phyloP scores from a whole-genome alignment of 331 rosid species.

The Rhamnella rubrinervis region DNA sequence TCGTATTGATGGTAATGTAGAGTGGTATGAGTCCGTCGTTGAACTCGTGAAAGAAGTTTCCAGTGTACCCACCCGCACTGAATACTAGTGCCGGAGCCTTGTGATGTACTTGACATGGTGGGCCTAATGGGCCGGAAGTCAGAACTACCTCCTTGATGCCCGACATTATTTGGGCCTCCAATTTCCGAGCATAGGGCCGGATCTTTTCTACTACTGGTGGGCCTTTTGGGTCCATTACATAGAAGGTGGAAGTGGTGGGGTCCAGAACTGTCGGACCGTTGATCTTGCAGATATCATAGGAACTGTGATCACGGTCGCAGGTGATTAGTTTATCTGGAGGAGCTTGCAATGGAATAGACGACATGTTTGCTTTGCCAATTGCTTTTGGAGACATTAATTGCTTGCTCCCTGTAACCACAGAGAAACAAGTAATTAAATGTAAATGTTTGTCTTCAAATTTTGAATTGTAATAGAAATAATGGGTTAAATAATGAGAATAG shows the following conservation, averaged over 20 bases:
- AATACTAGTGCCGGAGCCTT: slow-evolving; percentile 48
- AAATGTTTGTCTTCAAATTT: too few relatives aligned
- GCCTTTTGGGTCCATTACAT: slow-evolving; percentile 11
- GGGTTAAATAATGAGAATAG: too few relatives aligned
- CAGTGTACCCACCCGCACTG: slow-evolving; percentile 61
- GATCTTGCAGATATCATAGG: slow-evolving; percentile 43
- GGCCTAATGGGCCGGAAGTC: slow-evolving; percentile 31
- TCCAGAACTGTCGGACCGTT: slow-evolving; percentile 35
- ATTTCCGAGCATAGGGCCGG: slow-evolving; percentile 50
- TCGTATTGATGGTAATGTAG: slow-evolving; percentile 39
- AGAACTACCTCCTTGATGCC: slow-evolving; percentile 23
- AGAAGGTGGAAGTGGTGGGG: slow-evolving; percentile 38
- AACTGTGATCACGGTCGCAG: slow-evolving; percentile 43
- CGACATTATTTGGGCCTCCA: slow-evolving; percentile 33
- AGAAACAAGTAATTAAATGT: background rate
- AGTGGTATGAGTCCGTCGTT: slow-evolving; percentile 54
- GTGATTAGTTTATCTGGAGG: background rate
- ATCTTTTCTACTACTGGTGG: slow-evolving; percentile 27
- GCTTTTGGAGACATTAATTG: background rate
- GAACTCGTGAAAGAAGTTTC: slow-evolving; percentile 66
- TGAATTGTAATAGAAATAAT: too few relatives aligned
- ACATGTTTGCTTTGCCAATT: background rate
- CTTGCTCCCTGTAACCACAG: background rate
- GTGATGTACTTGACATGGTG: slow-evolving; percentile 39
- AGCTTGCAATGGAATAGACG: background rate